Base-by-base conservation (phyloP, 495 filamentous ascomycete species). In the Tuber umbilicatum region DNA sequence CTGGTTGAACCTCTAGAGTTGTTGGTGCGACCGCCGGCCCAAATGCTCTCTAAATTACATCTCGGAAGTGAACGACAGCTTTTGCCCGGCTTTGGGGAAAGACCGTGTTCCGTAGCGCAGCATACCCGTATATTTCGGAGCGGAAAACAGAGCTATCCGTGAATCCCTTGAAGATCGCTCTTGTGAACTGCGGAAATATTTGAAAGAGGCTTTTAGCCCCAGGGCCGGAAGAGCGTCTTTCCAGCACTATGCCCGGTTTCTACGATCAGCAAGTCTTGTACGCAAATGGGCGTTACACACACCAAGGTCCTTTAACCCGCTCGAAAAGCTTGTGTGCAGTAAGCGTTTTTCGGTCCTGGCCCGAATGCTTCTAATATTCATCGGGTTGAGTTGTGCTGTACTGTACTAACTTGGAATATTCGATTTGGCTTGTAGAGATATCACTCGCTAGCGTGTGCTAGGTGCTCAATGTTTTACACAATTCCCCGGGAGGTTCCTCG, bases 101-200 rank as follows among this genome's bases (percentile, higher is more conserved):
- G 0, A 12, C 10, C 0, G 10, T 31, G 12, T 60, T 14, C 27
- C 2, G n/a, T 12, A 31, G 10, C 10, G n/a, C 10, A 5, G n/a
- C n/a, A 3, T 16, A 55, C 23, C 3, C 47, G 45, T 21, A 55
- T 10, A 6, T 27, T 12, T 12, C 23, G 6, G 21, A 12, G 47
- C 9, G 23, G 7, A 3, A n/a, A 12, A 3, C 3, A 27, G 47
- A n/a, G 55, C 12, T 31, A 31, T 16, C 55, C 14, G 3, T 5
- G n/a, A 64, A 2, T n/a, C 27, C n/a, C 3, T 12, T 31, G 14
- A 14, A 64, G 55, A 31, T 64, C n/a, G 55, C 27, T 64, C 27
- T 31, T 27, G 16, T 5, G 27, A 64, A 17, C 1, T 16, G n/a
- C 7, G n/a, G n/a, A 17, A 64, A 64, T 14, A 16, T 17, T 31